Conservation (phyloP, 441 rosid species). For the Populus hybrid region DNA sequence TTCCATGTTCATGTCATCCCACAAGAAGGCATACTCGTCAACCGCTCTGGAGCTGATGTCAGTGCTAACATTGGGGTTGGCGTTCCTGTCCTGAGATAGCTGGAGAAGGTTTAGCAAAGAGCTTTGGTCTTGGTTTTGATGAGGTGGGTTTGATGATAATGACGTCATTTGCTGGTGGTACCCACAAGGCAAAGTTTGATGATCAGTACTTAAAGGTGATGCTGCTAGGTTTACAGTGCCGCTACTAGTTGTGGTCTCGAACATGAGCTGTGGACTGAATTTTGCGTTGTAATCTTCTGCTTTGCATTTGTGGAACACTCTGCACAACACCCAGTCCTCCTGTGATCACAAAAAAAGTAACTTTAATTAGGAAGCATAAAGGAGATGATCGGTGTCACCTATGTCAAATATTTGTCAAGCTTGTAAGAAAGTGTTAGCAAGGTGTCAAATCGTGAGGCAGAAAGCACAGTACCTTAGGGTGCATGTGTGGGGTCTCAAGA, state of each 20-base stretch:
- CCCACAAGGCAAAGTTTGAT: conserved; percentile 19
- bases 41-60: conserved; percentile 35
- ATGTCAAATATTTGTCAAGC: not conserved
- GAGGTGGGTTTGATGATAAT: conserved; percentile 26
- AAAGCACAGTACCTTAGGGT: conserved; percentile 63
- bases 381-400: no score
- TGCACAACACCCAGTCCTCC: conserved; percentile 97
- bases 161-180: conserved; percentile 32
- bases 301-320: conserved; percentile 80
- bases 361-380: not conserved
- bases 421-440: not conserved
- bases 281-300: conserved; percentile 22
- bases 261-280: conserved; percentile 30
- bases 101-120: conserved; percentile 50
- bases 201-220: conserved; percentile 15
- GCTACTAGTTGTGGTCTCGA: conserved; percentile 30
- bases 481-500: conserved; percentile 81
- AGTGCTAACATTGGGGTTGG: conserved; percentile 7
- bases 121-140: conserved; percentile 29
- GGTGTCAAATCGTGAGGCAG: not conserved
- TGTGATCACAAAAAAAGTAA: conserved; percentile 23
- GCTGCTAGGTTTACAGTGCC: conserved; percentile 19
- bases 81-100: conserved; percentile 25
- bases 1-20: conserved; percentile 53
- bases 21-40: conserved; percentile 54